Evolutionary conservation across 2,329 filamentous ascomycete species (phyloP).

Genomic region (Arthrobotrys conoides): DNA sequence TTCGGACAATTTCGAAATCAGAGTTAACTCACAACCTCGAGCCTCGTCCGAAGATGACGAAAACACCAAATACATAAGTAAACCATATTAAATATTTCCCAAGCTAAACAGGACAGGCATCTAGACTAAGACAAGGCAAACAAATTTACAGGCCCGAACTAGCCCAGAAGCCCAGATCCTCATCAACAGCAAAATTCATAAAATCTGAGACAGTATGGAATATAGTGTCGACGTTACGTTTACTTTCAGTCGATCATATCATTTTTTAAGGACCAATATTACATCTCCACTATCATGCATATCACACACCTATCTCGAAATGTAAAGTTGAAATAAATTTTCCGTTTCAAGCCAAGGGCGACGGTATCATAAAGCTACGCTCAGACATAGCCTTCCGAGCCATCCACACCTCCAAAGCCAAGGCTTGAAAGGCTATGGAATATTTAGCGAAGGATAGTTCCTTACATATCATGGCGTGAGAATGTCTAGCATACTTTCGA

Average conservation of each 20-base stretch:
- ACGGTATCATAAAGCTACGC: too few relatives aligned
- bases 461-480: background rate
- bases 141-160: background rate
- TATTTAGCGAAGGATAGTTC: conserved; percentile 1
- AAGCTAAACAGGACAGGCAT: too few relatives aligned
- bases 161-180: background rate
- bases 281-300: background rate
- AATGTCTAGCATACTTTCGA: background rate
- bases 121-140: conserved; percentile 2
- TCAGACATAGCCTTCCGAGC: background rate
- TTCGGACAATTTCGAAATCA: too few relatives aligned
- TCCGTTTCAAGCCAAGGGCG: background rate
- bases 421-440: background rate
- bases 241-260: background rate
- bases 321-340: background rate
- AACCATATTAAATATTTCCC: too few relatives aligned
- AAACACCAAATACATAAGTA: too few relatives aligned
- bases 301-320: background rate
- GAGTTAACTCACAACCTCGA: too few relatives aligned
- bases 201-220: background rate
- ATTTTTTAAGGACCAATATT: background rate
- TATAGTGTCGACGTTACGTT: background rate
- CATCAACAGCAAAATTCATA: background rate
- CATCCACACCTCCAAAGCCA: background rate
- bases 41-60: too few relatives aligned